Evolutionary conservation across 2,329 filamentous ascomycete species (phyloP), one percentile per base, ranked within the genome.

Genomic region (Cladosporium sp.): DNA sequence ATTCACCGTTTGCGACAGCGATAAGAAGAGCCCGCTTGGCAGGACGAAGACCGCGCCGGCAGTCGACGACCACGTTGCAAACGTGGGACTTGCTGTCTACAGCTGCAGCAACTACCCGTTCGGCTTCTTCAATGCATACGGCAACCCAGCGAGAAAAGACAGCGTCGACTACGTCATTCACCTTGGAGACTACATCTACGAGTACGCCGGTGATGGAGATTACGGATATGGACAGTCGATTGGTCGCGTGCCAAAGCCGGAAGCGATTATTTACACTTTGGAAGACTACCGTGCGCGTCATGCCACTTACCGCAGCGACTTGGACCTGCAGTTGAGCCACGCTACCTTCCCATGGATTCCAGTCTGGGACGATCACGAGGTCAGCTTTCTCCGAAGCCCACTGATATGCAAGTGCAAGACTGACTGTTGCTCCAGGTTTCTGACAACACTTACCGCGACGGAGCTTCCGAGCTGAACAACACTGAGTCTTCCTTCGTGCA

Each of bases 31-130:
- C 61, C 84, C 86, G 0, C 59, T 91, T 26, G 89, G 89, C 16
- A 81, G 87, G 13, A 92, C 89, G 26, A 92, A 91, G 79, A 91
- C 90, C 0, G 85, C 87, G 5, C 89, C 90, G 2, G 75, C 77
- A 2, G 79, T 81, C 16, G 79, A 85, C 18, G 85, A 89, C 63
- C 79, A 85, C 26, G 83, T 88, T 6, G 80, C 83, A 1, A 78
- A 83, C 21, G 79, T 92, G 63, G 85, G 81, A 46, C 80, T 92
- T 63, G 89, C 89, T 1, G 83, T 93, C 0, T 92, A 89, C 74
- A 91, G 88, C 2, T 92, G 90, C 79, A 84, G 82, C 70, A 92
- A 91, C 75, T 91, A 84, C 69, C 86, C 73, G 14, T 75, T 75
- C 43, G 74, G 74, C 26, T 77, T 72, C 67, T 77, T 77, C 71